phyloP scores from a whole-genome alignment of 2,329 filamentous ascomycete species.

The Ramularia endophylla region DNA sequence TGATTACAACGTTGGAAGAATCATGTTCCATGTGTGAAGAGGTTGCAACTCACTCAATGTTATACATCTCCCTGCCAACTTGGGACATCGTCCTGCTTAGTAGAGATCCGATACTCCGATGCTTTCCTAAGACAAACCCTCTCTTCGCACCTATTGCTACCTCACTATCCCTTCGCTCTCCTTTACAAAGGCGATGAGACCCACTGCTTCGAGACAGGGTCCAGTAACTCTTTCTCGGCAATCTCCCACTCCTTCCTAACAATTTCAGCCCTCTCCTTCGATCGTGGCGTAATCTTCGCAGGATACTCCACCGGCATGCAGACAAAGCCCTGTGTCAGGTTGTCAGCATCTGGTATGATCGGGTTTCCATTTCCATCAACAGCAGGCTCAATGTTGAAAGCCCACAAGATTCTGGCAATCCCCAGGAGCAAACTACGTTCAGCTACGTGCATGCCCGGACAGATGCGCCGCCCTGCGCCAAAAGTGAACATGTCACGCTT shows the following conservation, averaged over 20 bases:
- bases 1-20: too few species aligned
- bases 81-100: too few species aligned
- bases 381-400: conserved; percentile 36
- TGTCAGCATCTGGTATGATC: conserved; percentile 36
- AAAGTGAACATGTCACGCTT: conserved; percentile 24
- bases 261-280: conserved; percentile 27
- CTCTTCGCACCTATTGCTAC: too few species aligned
- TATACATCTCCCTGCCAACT: too few species aligned
- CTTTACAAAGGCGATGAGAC: conserved; percentile 6
- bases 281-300: conserved; percentile 33
- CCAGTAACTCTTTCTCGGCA: conserved; percentile 18
- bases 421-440: conserved; percentile 27
- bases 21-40: too few species aligned
- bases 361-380: conserved; percentile 27
- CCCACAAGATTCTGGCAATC: conserved; percentile 43
- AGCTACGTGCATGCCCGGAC: conserved; percentile 27
- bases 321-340: conserved; percentile 39
- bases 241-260: conserved; percentile 23
- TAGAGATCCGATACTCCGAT: too few species aligned
- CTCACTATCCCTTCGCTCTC: too few species aligned
- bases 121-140: too few species aligned
- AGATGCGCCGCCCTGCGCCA: conserved; percentile 27
- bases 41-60: too few species aligned
- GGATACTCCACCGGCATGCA: conserved; percentile 39
- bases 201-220: conserved; percentile 28